Conservation (phyloP, 75 land plant species). For the Larix kaempferi region DNA sequence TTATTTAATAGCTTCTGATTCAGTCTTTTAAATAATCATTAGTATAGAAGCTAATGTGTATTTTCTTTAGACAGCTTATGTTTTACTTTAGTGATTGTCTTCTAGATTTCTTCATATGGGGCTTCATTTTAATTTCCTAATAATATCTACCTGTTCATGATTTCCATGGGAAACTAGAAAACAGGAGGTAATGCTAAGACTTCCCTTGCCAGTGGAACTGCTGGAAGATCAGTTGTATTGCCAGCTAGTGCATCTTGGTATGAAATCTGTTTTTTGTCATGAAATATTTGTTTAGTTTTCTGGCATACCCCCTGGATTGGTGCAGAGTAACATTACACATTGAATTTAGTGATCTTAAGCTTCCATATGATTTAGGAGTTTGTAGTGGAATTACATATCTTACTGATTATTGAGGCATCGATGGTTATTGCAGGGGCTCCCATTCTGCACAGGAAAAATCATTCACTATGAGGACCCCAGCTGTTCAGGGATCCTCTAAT, state of each 20-base stretch:
- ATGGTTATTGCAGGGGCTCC: not conserved
- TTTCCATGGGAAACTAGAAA: not conserved
- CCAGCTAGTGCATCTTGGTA: slow-evolving; percentile 89
- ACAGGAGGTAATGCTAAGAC: slow-evolving; percentile 12
- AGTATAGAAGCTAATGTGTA: not conserved
- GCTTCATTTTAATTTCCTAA: not conserved
- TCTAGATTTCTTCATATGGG: not conserved
- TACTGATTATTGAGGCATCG: not conserved
- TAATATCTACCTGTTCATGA: not conserved
- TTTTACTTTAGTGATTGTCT: not conserved
- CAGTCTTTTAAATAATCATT: not conserved
- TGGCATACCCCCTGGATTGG: not conserved
- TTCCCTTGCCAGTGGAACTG: slow-evolving; percentile 38
- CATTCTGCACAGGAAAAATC: not conserved
- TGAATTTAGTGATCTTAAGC: not conserved
- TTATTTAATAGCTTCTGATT: not conserved
- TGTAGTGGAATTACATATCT: not conserved
- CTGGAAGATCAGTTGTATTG: slow-evolving; percentile 39
- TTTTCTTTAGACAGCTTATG: not conserved
- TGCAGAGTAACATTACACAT: not conserved
- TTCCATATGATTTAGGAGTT: not conserved
- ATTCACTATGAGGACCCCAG: not conserved
- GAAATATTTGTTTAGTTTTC: not conserved
- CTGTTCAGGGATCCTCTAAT: not conserved
- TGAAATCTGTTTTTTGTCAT: not conserved